Evolutionary conservation across 805 yeast genomes (phyloP).

Genomic region (Henningerozyma blattae): DNA sequence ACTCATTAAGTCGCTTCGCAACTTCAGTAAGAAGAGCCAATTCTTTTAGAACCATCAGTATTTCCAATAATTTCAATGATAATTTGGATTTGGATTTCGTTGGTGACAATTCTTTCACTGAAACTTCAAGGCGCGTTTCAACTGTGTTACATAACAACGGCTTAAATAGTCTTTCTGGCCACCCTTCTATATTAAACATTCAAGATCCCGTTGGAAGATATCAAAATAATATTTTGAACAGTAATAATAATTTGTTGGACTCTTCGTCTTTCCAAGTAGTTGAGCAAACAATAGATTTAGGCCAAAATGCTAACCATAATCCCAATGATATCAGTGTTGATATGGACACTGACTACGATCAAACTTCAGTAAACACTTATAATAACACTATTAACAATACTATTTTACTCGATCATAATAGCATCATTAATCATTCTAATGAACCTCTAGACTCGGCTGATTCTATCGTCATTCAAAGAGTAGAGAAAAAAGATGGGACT

Average conservation of each 20-base stretch:
- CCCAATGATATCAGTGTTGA: slow-evolving; percentile 15
- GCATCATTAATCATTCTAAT: too few species aligned
- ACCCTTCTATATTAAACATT: not conserved
- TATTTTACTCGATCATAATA: too few species aligned
- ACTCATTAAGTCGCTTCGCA: slow-evolving; percentile 69
- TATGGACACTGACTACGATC: too few species aligned
- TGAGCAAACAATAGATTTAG: too few species aligned
- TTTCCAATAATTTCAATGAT: slow-evolving; percentile 22
- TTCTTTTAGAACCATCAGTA: slow-evolving; percentile 41
- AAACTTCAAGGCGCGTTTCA: too few species aligned
- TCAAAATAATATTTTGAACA: not conserved
- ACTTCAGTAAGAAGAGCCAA: slow-evolving; percentile 72
- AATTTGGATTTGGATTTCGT: slow-evolving; percentile 27
- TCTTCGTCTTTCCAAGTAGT: too few species aligned
- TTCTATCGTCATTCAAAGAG: slow-evolving; percentile 43
- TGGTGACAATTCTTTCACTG: not conserved
- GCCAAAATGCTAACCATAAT: too few species aligned
- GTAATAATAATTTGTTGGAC: not conserved
- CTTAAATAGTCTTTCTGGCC: too few species aligned
- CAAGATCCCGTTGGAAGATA: too few species aligned
- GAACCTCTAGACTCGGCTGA: slow-evolving; percentile 31
- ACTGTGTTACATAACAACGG: too few species aligned
- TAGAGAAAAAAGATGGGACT: slow-evolving; percentile 62
- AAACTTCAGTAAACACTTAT: too few species aligned
- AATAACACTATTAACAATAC: too few species aligned